These are phyloP conservation scores for Hypoxylon sp. DNA, from an alignment of 2,329 filamentous ascomycete species.

Conservation along the genomic window DNA sequence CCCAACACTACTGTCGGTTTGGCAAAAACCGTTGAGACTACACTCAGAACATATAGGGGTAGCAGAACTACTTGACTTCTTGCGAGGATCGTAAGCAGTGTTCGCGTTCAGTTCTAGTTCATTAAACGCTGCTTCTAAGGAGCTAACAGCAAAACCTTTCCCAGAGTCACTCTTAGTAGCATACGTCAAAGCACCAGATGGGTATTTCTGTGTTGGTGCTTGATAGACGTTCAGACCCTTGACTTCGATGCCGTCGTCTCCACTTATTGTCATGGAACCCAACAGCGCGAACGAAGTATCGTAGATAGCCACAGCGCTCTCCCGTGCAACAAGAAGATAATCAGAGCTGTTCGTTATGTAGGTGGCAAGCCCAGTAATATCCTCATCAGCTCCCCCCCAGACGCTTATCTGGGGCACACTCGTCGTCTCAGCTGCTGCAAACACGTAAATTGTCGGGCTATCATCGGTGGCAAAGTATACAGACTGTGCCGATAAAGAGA, in stretches of 20 bases:
- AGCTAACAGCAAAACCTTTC: constrained; percentile 59
- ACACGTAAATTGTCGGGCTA: constrained; percentile 56
- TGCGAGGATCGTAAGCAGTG: constrained; percentile 58
- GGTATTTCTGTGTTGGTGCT: constrained; percentile 54
- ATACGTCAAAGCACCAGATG: constrained; percentile 59
- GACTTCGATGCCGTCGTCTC: constrained; percentile 60
- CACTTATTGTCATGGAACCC: constrained; percentile 57
- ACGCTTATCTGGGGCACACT: constrained; percentile 55
- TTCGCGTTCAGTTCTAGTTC: constrained; percentile 56
- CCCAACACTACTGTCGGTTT: constrained; percentile 25
- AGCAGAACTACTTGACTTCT: constrained; percentile 44
- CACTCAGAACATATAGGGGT: constrained; percentile 57
- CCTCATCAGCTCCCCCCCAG: constrained; percentile 56
- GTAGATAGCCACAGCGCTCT: constrained; percentile 59
- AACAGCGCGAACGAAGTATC: constrained; percentile 55
- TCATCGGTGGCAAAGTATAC: constrained; percentile 61
- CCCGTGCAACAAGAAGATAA: constrained; percentile 61
- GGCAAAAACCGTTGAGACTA: constrained; percentile 58
- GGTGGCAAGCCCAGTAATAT: constrained; percentile 60
- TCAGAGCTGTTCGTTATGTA: constrained; percentile 57
- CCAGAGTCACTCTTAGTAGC: constrained; percentile 60
- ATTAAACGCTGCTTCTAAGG: constrained; percentile 56
- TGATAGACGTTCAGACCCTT: constrained; percentile 62
- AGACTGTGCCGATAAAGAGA: constrained; percentile 55
- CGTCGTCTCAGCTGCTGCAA: constrained; percentile 59